Conservation (phyloP, 441 rosid species). For the Syzygium syzygioides region DNA sequence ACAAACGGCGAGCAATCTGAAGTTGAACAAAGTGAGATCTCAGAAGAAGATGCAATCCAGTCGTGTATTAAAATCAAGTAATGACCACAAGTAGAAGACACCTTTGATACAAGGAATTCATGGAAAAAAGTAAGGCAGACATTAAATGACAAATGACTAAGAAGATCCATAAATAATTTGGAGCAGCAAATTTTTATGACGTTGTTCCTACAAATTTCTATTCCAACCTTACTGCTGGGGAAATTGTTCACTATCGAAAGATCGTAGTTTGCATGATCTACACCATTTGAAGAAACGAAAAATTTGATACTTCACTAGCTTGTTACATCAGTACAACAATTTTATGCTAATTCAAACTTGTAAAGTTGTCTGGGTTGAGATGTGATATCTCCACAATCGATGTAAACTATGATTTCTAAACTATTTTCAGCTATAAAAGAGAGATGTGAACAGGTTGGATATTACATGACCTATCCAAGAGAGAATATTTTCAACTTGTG, state of each 20-base stretch:
- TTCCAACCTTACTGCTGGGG: background rate
- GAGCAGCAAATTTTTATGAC: background rate
- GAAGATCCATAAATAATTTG: background rate
- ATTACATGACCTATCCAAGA: background rate
- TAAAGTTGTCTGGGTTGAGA: background rate
- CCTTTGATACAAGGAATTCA: background rate
- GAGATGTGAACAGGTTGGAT: background rate
- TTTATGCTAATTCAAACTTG: background rate
- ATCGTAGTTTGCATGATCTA: background rate
- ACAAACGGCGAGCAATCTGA: constrained; percentile 5
- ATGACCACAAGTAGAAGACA: background rate
- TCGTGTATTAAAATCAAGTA: background rate
- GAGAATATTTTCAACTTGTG: background rate
- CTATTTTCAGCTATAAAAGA: background rate
- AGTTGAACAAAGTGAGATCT: background rate
- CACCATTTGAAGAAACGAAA: background rate
- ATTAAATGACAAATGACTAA: background rate
- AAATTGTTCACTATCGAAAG: background rate
- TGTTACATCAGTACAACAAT: background rate
- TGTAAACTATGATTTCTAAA: background rate
- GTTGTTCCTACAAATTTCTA: background rate
- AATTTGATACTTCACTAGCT: background rate
- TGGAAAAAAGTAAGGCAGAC: background rate
- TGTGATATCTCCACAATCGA: background rate
- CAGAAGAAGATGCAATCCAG: background rate